Evolutionary conservation across 2,329 filamentous ascomycete species (phyloP), one percentile per base, ranked within the genome.

Genomic region (Fusarium mangiferae): DNA sequence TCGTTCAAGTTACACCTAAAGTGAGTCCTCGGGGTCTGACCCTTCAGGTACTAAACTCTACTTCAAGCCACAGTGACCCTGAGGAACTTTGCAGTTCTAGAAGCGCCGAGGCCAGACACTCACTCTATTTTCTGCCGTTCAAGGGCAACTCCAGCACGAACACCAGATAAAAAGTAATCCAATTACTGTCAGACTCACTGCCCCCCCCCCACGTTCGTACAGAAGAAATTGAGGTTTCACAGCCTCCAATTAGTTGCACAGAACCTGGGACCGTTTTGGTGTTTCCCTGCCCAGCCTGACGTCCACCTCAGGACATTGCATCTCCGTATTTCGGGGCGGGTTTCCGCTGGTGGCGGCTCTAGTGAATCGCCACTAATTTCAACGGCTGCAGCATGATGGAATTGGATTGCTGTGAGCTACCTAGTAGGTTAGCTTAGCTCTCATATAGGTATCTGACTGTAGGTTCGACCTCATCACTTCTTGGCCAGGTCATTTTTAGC

Each of bases 321-420:
- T 65, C 42, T 63, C 45, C 60, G 44, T 66, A 58, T 30, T 51
- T 63, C 71, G 67, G 63, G 46, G 61, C 46, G 55, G 45, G 55
- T 46, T 68, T 74, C 38, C 48, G 45, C 51, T 57, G 56, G 56
- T 71, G 56, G 68, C 62, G 62, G 56, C 41, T 59, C 58, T 72
- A 74, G 57, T 51, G 18, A 52, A 70, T 66, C 64, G 72, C 72
- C 72, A 74, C 72, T 75, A 74, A 74, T 74, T 73, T 75, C 68
- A 74, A 74, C 72, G 72, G 72, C 72, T 74, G 71, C 72, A 74
- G 59, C 18, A 74, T 74, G 71, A 74, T 74, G 71, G 71, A 74
- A 68, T 72, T 59, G 28, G 71, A 68, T 72, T 62, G 24, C 35
- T 57, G 48, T 44, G n/a, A 55, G 44, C 44, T 48, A 30, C 28